Evolutionary conservation across 495 filamentous ascomycete species (phyloP).

Genomic region (Letharia lupina): DNA sequence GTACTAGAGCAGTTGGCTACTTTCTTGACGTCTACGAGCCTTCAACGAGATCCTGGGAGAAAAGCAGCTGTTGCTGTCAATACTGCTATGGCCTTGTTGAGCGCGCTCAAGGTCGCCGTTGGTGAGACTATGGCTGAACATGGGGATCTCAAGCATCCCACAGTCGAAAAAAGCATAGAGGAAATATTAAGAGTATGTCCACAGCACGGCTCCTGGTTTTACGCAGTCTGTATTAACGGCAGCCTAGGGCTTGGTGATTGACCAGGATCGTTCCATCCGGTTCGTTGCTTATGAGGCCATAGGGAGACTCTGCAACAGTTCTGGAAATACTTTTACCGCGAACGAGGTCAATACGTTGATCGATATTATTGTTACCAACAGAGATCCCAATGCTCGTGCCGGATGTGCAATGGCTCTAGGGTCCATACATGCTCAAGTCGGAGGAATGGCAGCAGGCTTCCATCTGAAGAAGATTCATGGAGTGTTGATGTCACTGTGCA

Average conservation of each 20-base stretch:
- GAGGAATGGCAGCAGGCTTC: slow-evolving; percentile 96
- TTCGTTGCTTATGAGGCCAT: slow-evolving; percentile 78
- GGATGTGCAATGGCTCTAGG: slow-evolving; percentile 91
- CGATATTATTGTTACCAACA: slow-evolving; percentile 84
- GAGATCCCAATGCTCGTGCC: slow-evolving; percentile 85
- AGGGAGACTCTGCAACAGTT: slow-evolving; percentile 82
- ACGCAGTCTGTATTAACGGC: background rate
- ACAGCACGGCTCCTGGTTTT: background rate
- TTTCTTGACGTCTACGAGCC: slow-evolving; percentile 64
- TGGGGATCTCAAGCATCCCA: slow-evolving; percentile 63
- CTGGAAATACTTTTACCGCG: slow-evolving; percentile 81
- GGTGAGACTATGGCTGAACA: slow-evolving; percentile 64
- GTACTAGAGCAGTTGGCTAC: slow-evolving; percentile 87
- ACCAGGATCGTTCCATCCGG: slow-evolving; percentile 77
- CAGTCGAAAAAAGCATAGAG: slow-evolving; percentile 81
- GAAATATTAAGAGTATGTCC: slow-evolving; percentile 60
- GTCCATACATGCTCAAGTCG: slow-evolving; percentile 87
- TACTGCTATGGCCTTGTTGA: slow-evolving; percentile 70
- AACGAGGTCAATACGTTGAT: slow-evolving; percentile 85
- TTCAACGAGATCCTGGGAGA: slow-evolving; percentile 80
- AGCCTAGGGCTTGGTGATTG: slow-evolving; percentile 58
- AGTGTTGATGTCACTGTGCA: slow-evolving; percentile 89
- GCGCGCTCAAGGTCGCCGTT: slow-evolving; percentile 71
- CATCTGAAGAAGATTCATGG: slow-evolving; percentile 94
- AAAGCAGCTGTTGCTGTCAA: slow-evolving; percentile 89